Evolutionary conservation across 805 yeast species (phyloP), one percentile per base, ranked within the genome.

Genomic region (Candida maltosa): DNA sequence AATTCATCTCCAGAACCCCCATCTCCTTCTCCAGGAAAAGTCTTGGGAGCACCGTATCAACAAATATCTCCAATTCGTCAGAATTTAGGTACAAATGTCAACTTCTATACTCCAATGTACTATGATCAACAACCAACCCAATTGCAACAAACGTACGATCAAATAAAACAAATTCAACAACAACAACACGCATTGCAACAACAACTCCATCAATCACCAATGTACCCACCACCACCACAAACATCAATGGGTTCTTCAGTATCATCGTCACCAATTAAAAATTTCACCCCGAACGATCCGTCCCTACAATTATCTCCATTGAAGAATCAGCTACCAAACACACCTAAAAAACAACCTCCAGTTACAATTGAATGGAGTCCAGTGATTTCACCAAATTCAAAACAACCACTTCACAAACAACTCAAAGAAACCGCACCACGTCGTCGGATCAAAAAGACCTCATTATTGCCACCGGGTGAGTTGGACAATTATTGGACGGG

Each of bases 391-490:
- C 72, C 73, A 16, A 55, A 52, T 32, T 46, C 52, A 28, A 49
- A 54, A 42, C 35, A 38, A 21, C 46, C 51, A 10, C 52, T 64
- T 30, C 70, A 73, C 45, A 65, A 62, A 27, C 58, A 55, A n/a
- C 60, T 67, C 31, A 71, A 70, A 47, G 68, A 65, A 31, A 56
- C 63, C n/a, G 64, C 78, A 9, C 73, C 76, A 7, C 60, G 65
- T 23, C 56, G 72, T 39, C 63, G 70, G 51, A 66, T 70, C 40
- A 74, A 76, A 32, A 73, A 74, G 52, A 70, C 76, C 12, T 80
- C 93, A 1, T 76, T 88, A 7, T 58, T 89, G 20, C 96, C 96
- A 15, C 87, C 93, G 3, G 97, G 97, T 3, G 83, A 87, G 31
- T 76, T 89, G 28, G 97, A 91, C 54, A 76, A 75, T 38, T 87